These are phyloP conservation scores for Sarocladium kiliense DNA, from an alignment of 2,329 filamentous ascomycete genomes.

Conservation along the genomic window DNA sequence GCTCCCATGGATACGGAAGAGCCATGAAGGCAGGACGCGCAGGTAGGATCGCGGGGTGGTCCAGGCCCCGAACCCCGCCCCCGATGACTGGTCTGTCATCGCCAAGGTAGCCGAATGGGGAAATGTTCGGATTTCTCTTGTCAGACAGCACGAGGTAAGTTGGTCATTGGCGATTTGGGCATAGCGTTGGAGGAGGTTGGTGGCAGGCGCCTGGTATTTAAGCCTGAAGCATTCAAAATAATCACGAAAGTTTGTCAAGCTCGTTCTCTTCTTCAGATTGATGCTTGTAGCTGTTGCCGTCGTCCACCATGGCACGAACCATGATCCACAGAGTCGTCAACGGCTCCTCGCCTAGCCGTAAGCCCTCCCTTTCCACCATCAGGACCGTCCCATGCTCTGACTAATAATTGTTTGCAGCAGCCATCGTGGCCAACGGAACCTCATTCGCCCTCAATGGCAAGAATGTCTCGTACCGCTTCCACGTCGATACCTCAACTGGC, in stretches of 20 bases:
- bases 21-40: no score
- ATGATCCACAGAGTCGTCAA: slow-evolving; percentile 1
- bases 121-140: neutral
- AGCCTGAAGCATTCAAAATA: neutral
- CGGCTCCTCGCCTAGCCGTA: neutral
- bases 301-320: neutral
- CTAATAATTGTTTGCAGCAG: slow-evolving; percentile 23
- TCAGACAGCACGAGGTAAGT: neutral
- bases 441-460: slow-evolving; percentile 53
- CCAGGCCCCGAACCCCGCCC: no score
- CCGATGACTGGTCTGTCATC: no score
- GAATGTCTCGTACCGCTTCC: slow-evolving; percentile 57
- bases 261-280: neutral
- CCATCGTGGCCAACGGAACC: slow-evolving; percentile 47
- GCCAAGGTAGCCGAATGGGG: slow-evolving; percentile 4
- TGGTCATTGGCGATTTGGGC: neutral
- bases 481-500: slow-evolving; percentile 49
- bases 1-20: no score
- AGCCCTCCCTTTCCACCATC: neutral
- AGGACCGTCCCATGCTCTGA: neutral
- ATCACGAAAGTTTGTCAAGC: neutral
- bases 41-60: no score
- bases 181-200: neutral
- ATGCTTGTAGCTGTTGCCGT: neutral
- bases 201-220: neutral